phyloP scores from a whole-genome alignment of 768 basidiomycete genomes.

The Mycena capillaripes region DNA sequence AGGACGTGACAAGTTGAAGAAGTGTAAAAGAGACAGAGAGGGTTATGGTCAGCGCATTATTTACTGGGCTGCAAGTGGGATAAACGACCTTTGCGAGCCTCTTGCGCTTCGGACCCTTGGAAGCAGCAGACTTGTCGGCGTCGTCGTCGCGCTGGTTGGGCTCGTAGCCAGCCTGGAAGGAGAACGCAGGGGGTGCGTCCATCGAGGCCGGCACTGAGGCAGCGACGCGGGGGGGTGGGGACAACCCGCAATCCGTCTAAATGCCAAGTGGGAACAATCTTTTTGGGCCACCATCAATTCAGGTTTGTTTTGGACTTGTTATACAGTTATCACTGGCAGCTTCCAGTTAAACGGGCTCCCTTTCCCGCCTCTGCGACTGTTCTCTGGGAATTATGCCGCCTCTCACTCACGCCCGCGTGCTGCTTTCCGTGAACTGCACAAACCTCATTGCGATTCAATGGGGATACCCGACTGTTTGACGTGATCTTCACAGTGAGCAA shows the following conservation, averaged over 20 bases:
- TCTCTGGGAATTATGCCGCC: not conserved
- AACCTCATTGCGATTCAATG: conserved; percentile 19
- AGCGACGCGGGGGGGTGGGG: conserved; percentile 10
- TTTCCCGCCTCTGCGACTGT: not conserved
- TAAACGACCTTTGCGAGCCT: too few species aligned
- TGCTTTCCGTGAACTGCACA: not conserved
- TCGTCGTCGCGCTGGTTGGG: conserved; percentile 41
- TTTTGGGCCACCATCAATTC: not conserved
- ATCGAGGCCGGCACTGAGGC: conserved; percentile 29
- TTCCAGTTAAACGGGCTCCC: too few species aligned
- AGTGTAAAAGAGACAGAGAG: too few species aligned
- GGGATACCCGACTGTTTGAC: conserved; percentile 5
- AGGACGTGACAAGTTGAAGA: too few species aligned
- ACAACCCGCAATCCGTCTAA: conserved; percentile 4
- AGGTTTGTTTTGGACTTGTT: not conserved
- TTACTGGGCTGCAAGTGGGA: too few species aligned
- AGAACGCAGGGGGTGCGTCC: conserved; percentile 29
- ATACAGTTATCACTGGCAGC: too few species aligned
- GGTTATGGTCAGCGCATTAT: too few species aligned
- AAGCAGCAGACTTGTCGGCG: conserved; percentile 48
- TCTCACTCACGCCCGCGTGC: not conserved
- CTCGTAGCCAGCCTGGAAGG: conserved; percentile 36
- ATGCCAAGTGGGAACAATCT: not conserved
- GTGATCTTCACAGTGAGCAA: conserved; percentile 11
- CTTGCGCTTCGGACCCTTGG: conserved; percentile 66